These are phyloP conservation scores for Rhododendron ovatum DNA, from an alignment of 148 eudicot genomes.

Conservation along the genomic window DNA sequence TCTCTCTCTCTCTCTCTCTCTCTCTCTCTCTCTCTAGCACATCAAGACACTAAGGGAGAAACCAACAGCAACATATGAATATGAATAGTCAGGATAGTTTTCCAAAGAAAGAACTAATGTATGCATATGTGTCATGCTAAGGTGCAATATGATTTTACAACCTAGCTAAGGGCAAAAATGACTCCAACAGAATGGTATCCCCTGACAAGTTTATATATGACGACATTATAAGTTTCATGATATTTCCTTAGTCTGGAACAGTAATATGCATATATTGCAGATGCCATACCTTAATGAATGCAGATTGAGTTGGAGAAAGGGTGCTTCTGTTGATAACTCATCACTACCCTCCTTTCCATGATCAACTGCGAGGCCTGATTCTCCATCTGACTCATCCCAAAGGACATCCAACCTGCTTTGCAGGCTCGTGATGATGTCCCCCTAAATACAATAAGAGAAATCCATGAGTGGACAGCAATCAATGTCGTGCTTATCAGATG, in stretches of 20 bases:
- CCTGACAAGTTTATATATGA: background rate
- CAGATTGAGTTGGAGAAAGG: constrained; percentile 36
- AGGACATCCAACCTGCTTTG: constrained; percentile 74
- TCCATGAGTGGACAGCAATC: background rate
- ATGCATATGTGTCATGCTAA: background rate
- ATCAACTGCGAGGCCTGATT: constrained; percentile 24
- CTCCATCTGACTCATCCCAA: constrained; percentile 72
- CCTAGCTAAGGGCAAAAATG: background rate
- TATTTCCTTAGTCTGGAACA: background rate
- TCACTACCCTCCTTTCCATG: constrained; percentile 32
- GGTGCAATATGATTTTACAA: constrained; percentile 1
- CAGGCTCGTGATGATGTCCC: constrained; percentile 72
- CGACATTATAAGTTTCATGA: background rate
- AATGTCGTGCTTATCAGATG: background rate
- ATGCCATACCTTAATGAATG: constrained; percentile 56
- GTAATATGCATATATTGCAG: background rate
- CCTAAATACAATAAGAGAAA: constrained; percentile 39
- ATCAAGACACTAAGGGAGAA: background rate
- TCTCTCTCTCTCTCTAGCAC: too few species aligned
- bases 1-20: too few species aligned
- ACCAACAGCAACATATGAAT: background rate
- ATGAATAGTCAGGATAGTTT: background rate
- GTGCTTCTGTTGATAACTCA: constrained; percentile 24
- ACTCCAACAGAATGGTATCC: background rate
- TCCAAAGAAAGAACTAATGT: background rate